A percentile compares a stretch with the other conserved stretches of the same genome.
These are phyloP conservation scores for Vitis cinerea DNA, from an alignment of 164 flowering plant genomes.

Conservation along the genomic window DNA sequence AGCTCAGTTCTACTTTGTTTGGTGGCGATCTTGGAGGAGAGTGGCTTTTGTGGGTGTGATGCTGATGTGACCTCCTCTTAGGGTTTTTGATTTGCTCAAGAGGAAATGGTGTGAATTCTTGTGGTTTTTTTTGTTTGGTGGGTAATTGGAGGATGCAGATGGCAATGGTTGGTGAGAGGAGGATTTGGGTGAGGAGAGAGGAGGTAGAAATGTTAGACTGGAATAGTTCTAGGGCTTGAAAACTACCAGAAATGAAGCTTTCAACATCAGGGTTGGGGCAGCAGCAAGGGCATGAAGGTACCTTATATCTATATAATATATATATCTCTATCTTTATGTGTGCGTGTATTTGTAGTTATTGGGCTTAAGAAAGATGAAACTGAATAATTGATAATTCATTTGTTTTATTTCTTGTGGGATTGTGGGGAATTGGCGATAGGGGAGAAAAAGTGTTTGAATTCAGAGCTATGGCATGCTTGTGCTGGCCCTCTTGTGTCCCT, in stretches of 20 bases:
- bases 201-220: no score
- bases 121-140: no score
- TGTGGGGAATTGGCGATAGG: conserved; percentile 32
- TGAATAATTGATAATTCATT: background rate
- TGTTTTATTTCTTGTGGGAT: background rate
- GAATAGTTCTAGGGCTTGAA: no score
- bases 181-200: background rate
- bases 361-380: no score
- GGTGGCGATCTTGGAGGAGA: conserved; percentile 3
- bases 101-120: no score
- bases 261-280: conserved; percentile 50
- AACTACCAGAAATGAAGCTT: conserved; percentile 27
- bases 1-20: no score
- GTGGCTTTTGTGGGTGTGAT: no score
- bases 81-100: background rate
- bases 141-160: no score
- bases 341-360: no score
- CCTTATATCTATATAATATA: background rate
- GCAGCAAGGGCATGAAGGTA: conserved; percentile 59
- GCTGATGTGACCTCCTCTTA: background rate
- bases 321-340: background rate
- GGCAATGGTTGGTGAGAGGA: background rate
- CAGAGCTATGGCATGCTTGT: conserved; percentile 96
- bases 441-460: conserved; percentile 81
- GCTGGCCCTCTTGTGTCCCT: conserved; percentile 89